These are phyloP conservation scores for Monsonia emarginata DNA, from an alignment of 441 rosid genomes.

Conservation along the genomic window DNA sequence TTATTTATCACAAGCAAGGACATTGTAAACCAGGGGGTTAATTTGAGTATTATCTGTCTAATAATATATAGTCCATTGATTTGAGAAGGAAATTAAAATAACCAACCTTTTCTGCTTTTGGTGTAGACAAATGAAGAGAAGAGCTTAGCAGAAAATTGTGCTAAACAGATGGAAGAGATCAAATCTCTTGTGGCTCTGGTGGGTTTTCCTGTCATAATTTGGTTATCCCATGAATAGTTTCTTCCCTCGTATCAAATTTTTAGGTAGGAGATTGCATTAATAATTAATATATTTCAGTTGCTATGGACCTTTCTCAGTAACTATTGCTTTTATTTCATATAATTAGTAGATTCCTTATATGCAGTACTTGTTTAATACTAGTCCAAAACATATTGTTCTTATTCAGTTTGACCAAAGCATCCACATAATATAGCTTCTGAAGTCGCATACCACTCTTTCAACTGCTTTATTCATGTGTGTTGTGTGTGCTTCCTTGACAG, in stretches of 20 bases:
- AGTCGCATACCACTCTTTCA: not conserved
- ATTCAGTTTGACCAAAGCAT: not conserved
- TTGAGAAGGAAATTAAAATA: not conserved
- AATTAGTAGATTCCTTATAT: not conserved
- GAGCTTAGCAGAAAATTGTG: constrained; percentile 44
- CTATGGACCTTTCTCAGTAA: not conserved
- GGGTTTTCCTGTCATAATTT: constrained; percentile 22
- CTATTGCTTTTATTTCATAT: not conserved
- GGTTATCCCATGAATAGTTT: not conserved
- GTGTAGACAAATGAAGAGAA: constrained; percentile 61
- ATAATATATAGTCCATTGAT: not conserved
- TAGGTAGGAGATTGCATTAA: not conserved
- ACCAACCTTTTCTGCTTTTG: constrained; percentile 23
- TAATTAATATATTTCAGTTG: not conserved
- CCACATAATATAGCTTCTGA: not conserved
- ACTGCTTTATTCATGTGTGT: not conserved
- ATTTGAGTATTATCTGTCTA: not conserved
- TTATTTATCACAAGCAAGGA: constrained; percentile 2
- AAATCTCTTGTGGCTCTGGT: constrained; percentile 55
- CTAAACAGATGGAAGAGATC: constrained; percentile 52
- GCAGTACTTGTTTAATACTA: not conserved
- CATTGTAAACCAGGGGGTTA: not conserved
- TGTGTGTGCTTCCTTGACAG: not conserved
- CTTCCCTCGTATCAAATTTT: not conserved
- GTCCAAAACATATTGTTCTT: not conserved